Conservation (phyloP, 306 rosid genomes). For the Inga leiocalycina region DNA sequence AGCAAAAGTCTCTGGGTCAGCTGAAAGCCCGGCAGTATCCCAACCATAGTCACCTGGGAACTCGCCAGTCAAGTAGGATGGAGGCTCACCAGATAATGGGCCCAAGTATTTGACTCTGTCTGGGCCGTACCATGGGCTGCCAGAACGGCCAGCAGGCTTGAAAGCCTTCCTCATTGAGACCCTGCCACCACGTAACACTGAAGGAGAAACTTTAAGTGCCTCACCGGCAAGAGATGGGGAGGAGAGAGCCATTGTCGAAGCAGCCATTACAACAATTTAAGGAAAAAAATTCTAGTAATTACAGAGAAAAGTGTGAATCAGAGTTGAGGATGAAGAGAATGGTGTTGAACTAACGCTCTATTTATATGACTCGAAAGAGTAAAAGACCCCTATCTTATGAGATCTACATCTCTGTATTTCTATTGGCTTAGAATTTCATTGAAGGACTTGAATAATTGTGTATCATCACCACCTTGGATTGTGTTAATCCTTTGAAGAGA, state of each 20-base stretch:
- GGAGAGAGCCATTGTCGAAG: constrained; percentile 65
- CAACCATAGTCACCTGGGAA: constrained; percentile 23
- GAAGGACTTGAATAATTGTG: neutral
- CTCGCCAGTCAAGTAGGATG: neutral
- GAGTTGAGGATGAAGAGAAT: neutral
- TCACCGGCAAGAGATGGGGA: constrained; percentile 60
- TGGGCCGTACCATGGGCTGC: constrained; percentile 19
- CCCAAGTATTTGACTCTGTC: constrained; percentile 13
- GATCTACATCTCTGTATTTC: neutral
- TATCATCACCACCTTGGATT: neutral
- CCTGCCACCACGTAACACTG: too few relatives aligned
- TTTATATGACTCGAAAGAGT: neutral
- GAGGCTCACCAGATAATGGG: constrained; percentile 6
- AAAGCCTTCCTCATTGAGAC: constrained; percentile 43
- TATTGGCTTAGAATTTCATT: neutral
- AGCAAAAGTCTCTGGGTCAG: constrained; percentile 2
- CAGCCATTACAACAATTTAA: constrained; percentile 42
- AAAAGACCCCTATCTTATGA: neutral
- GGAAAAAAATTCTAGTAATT: neutral
- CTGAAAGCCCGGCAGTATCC: constrained; percentile 75
- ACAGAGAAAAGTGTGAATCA: neutral
- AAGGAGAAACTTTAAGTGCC: constrained; percentile 45
- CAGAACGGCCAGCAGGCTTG: constrained; percentile 35
- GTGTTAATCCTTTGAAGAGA: neutral
- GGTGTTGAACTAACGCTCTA: neutral